Base-by-base conservation (phyloP, 2,329 filamentous ascomycete species). In the Phaeomoniella chlamydospora region DNA sequence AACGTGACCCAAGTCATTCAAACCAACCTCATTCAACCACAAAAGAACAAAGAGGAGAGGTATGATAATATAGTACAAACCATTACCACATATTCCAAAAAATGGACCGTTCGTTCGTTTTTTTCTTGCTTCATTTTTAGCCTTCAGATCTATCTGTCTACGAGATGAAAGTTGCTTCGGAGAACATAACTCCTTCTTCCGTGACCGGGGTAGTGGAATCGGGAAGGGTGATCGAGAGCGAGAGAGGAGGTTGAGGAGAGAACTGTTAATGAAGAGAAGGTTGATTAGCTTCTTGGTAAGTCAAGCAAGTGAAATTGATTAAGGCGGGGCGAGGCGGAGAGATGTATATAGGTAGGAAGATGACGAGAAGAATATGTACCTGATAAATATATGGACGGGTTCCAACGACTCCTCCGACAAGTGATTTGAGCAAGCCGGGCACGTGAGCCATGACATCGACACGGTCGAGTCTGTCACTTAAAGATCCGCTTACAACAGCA, bases 341-440 rank as follows among this genome's bases (percentile, higher is more conserved):
- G 12, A 16, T 11, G 16, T 5, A 14, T 13, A 31, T 11, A 18
- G n/a, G 12, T 29, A 22, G 15, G 34, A 15, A n/a, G 13, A n/a
- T 13, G 33, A 11, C 2, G 9, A 26, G 14, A 15, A 29, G 26
- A 35, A 31, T 29, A 56, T 69, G 45, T 58, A 87, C 84, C 70
- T 93, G 90, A 62, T 94, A 98, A 49, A 98, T 96, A 58, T 94
- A 98, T 4, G 90, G 90, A 66, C 86, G 90, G 17, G 90, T 93
- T 43, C 90, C 90, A 3, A 80, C 85, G 10, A 88, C 84, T 44
- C 74, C 79, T 31, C 83, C 83, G 16, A 93, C 86, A 53, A 98
- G 85, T 48, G 77, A 77, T 73, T 98, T 98, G 57, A 98, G 79
- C 50, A 98, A 93, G 18, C 80, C 84, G 3, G 90, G 90, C 22